These are phyloP conservation scores for Hygrophoropsis aurantiaca DNA, from an alignment of 768 basidiomycete species.

Conservation along the genomic window DNA sequence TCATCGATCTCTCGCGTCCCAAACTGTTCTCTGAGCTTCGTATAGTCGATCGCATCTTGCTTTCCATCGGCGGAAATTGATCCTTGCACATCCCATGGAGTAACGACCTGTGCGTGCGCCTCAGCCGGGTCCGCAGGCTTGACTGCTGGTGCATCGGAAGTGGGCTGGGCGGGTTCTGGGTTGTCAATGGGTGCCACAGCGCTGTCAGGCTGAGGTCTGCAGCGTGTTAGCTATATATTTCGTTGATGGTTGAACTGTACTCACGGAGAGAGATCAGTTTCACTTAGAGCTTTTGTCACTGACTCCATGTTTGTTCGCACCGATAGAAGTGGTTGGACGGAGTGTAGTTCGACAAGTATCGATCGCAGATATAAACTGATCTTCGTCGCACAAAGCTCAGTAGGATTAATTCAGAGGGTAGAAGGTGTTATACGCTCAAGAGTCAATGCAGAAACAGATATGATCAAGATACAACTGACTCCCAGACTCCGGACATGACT, in stretches of 20 bases:
- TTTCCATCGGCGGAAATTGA: slow-evolving; percentile 84
- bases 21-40: slow-evolving; percentile 92
- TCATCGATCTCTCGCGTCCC: slow-evolving; percentile 82
- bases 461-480: too few relatives aligned
- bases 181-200: background rate
- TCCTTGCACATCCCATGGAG: slow-evolving; percentile 98
- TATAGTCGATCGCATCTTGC: slow-evolving; percentile 93
- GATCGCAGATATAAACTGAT: too few relatives aligned
- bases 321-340: slow-evolving; percentile 26
- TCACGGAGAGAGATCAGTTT: slow-evolving; percentile 30
- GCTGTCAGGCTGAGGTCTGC: slow-evolving; percentile 13
- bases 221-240: slow-evolving; percentile 9
- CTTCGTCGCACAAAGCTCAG: too few relatives aligned
- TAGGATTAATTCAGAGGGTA: too few relatives aligned
- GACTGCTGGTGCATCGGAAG: slow-evolving; percentile 31
- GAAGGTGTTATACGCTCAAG: too few relatives aligned
- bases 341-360: too few relatives aligned
- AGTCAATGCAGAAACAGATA: too few relatives aligned
- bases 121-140: slow-evolving; percentile 30
- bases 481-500: too few relatives aligned
- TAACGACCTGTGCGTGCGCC: slow-evolving; percentile 74
- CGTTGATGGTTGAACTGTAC: slow-evolving; percentile 13
- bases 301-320: slow-evolving; percentile 23
- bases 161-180: background rate
- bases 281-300: slow-evolving; percentile 25